Evolutionary conservation across 2,329 filamentous ascomycete genomes (phyloP).

Genomic region (Pseudocercospora ulei): DNA sequence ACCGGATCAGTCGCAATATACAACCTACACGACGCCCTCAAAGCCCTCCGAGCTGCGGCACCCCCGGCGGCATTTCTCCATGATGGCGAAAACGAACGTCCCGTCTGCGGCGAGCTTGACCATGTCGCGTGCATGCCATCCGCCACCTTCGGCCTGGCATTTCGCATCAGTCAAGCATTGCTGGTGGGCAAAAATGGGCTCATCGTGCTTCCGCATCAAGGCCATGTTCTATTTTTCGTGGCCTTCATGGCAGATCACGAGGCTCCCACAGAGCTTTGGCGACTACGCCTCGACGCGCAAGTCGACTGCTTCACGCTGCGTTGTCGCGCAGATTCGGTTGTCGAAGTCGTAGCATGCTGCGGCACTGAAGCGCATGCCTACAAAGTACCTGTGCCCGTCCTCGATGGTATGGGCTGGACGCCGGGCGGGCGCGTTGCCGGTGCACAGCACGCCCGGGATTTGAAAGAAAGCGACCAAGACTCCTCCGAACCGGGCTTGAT

Average conservation of each 20-base stretch:
- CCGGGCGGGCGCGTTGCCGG: slow-evolving; percentile 6
- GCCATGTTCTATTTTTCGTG: slow-evolving; percentile 22
- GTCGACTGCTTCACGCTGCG: slow-evolving; percentile 21
- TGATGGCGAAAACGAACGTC: slow-evolving; percentile 18
- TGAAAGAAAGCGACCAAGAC: not conserved
- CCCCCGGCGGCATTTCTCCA: not conserved
- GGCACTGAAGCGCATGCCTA: slow-evolving; percentile 15
- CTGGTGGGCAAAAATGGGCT: slow-evolving; percentile 25
- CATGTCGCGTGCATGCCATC: slow-evolving; percentile 16
- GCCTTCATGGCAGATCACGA: slow-evolving; percentile 18
- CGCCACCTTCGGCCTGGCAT: slow-evolving; percentile 11
- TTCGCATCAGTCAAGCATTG: slow-evolving; percentile 13
- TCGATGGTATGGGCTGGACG: slow-evolving; percentile 22
- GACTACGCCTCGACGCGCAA: slow-evolving; percentile 16
- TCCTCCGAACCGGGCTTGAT: not conserved
- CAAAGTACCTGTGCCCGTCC: slow-evolving; percentile 18
- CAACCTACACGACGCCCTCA: slow-evolving; percentile 12
- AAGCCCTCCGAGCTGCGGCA: slow-evolving; percentile 4
- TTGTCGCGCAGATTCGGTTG: slow-evolving; percentile 6
- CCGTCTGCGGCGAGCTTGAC: slow-evolving; percentile 22
- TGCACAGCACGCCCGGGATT: not conserved
- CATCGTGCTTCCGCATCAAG: slow-evolving; percentile 20
- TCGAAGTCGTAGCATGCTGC: slow-evolving; percentile 16
- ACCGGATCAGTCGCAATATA: slow-evolving; percentile 13
- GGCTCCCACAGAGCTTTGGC: slow-evolving; percentile 20